These are phyloP conservation scores for Eimeria zaria DNA, from an alignment of 169 alveolate species.

Conservation along the genomic window DNA sequence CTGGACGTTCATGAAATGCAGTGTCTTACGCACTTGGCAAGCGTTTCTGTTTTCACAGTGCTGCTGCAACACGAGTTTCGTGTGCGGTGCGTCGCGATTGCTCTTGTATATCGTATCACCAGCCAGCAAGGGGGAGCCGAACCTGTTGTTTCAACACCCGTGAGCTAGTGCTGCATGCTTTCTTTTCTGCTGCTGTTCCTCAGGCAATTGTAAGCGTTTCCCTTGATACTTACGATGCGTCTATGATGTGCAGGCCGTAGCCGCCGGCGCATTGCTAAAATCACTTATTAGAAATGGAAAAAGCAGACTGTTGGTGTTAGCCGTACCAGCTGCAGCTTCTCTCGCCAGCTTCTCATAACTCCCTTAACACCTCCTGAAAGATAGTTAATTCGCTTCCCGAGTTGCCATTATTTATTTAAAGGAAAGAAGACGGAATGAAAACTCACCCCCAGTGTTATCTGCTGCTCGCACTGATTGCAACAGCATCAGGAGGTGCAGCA, in stretches of 20 bases:
- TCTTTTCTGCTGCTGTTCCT: background rate
- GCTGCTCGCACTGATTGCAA: background rate
- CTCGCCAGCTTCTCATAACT: constrained; percentile 43
- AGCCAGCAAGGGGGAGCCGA: constrained; percentile 64
- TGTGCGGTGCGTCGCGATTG: constrained; percentile 55
- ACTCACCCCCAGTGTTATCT: background rate
- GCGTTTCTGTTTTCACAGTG: constrained; percentile 41
- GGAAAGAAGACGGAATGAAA: too few relatives aligned
- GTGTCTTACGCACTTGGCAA: background rate
- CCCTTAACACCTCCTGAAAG: constrained; percentile 22
- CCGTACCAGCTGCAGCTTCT: constrained; percentile 45
- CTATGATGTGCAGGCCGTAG: constrained; percentile 58
- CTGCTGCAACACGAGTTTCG: constrained; percentile 68
- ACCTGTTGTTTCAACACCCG: background rate
- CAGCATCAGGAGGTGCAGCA: background rate
- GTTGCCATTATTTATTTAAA: background rate
- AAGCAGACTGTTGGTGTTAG: background rate
- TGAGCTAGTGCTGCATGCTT: background rate
- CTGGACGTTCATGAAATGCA: background rate
- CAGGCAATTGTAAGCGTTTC: background rate
- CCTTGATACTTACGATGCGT: constrained; percentile 41
- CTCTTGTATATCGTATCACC: constrained; percentile 29
- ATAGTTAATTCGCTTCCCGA: background rate
- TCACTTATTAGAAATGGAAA: background rate
- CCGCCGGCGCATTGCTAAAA: constrained; percentile 20